phyloP scores from a whole-genome alignment of 2,329 filamentous ascomycete genomes.

The Didymosphaeria variabile region DNA sequence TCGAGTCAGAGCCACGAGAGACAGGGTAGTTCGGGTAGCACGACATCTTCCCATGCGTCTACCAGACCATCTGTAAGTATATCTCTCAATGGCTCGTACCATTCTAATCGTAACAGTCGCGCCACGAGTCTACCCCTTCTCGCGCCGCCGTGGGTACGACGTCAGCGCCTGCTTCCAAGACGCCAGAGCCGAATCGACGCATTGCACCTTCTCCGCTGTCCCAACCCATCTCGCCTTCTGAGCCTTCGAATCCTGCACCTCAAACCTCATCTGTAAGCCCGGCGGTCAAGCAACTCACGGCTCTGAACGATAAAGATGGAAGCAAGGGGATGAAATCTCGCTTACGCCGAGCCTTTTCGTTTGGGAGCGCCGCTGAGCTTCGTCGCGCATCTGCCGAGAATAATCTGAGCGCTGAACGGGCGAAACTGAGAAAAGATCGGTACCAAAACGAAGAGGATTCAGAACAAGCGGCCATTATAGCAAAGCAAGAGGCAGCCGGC shows the following conservation, averaged over 20 bases:
- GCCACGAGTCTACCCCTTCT: conserved; percentile 31
- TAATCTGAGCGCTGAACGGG: conserved; percentile 58
- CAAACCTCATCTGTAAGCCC: conserved; percentile 61
- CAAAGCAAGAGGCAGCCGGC: conserved; percentile 90
- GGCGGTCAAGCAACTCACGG: conserved; percentile 83
- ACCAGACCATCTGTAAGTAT: conserved; percentile 46
- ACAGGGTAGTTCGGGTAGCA: conserved; percentile 51
- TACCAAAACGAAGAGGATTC: conserved; percentile 75
- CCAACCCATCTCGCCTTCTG: conserved; percentile 51
- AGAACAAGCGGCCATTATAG: conserved; percentile 89
- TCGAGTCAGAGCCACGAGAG: conserved; percentile 49
- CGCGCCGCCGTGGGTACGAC: conserved; percentile 25
- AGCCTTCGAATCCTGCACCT: conserved; percentile 34
- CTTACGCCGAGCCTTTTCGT: conserved; percentile 91
- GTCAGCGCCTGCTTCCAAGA: conserved; percentile 30
- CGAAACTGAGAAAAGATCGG: conserved; percentile 63
- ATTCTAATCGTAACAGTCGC: conserved; percentile 28
- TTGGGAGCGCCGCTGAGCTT: conserved; percentile 93
- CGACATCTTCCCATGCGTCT: conserved; percentile 41
- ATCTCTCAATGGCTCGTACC: conserved; percentile 2
- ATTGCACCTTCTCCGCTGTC: conserved; percentile 59
- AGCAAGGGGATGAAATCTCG: conserved; percentile 86
- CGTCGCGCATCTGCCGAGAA: conserved; percentile 76
- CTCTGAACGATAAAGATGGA: conserved; percentile 82
- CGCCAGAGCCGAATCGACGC: conserved; percentile 54